Base-by-base conservation (phyloP, 345 rosid genomes). In the Ceriops decandra region DNA sequence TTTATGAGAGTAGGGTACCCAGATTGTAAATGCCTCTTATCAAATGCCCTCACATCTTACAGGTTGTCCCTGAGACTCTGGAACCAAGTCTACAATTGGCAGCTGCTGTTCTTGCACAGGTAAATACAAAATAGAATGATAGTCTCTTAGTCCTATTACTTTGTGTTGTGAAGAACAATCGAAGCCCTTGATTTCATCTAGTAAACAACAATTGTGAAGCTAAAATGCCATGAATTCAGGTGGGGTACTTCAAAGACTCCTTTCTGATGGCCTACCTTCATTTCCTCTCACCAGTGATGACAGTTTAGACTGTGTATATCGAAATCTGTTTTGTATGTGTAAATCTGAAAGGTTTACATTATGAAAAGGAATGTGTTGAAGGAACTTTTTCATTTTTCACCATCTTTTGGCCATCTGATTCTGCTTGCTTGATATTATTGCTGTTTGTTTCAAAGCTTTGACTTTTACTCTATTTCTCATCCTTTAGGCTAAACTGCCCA, bases 51-150 rank as follows among this genome's bases (percentile, higher is more conserved):
- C 52, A 52, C 31, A 42, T 7, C 73, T 64, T 26, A 46, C 73
- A 93, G 97, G 98, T 93, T 82, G 98, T 93, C 57, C 98, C 98
- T n/a, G 98, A 93, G 84, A 88, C 96, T 54, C 79, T 93, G 84
- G 98, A 93, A 81, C 98, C 98, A 61, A 93, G 98, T 84, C 83
- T 93, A 63, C 98, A 93, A 77, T 87, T 93, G 82, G 98, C 97
- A 54, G 96, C 98, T 68, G 98, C 97, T 75, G 98, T 93, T 81
- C 98, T 93, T 73, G 96, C 97, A 17, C 95, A 91, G 97, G 98
- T 90, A 81, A 60, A 35, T 22, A 35, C 66, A 42, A 13, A 42
- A 13, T 42, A 42, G 49, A 42, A 15, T 42, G 49, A 42, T 13
- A 42, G 49, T 42, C 19, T 42, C 49, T 42, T 13, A 42, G 49